Conservation (phyloP, 164 flowering plant genomes). For the Kingdonia uniflora region DNA sequence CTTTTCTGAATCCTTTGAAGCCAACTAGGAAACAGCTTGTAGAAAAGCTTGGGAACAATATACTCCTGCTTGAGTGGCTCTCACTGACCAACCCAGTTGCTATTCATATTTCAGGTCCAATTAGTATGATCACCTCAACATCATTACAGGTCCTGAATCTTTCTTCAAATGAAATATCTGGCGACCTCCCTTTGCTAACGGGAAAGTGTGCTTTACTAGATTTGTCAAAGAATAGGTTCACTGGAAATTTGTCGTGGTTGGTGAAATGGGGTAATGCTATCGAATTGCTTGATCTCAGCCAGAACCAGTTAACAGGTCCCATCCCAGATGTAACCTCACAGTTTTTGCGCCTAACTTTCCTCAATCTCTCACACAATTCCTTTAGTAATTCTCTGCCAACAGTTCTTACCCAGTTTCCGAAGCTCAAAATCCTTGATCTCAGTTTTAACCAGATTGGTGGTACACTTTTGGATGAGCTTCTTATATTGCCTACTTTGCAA, state of each 20-base stretch:
- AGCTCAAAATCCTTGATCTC: constrained; percentile 66
- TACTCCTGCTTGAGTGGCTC: constrained; percentile 4
- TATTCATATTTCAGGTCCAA: constrained; percentile 48
- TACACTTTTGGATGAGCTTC: constrained; percentile 36
- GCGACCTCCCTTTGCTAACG: constrained; percentile 74
- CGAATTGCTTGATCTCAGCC: constrained; percentile 85
- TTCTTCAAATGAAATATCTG: constrained; percentile 70
- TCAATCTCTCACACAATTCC: constrained; percentile 70
- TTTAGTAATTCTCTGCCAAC: constrained; percentile 48
- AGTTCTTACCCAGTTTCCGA: constrained; percentile 50
- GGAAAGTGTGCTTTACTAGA: constrained; percentile 73
- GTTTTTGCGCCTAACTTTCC: constrained; percentile 65
- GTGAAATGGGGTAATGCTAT: constrained; percentile 69
- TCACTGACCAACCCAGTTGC: not conserved
- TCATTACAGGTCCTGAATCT: constrained; percentile 60
- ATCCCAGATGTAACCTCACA: constrained; percentile 65
- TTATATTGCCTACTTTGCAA: constrained; percentile 52
- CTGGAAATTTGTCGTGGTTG: constrained; percentile 59
- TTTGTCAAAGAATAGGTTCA: constrained; percentile 60
- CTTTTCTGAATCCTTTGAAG: no score
- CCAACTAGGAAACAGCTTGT: no score
- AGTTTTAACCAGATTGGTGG: constrained; percentile 70
- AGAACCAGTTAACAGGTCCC: constrained; percentile 58
- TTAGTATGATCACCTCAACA: constrained; percentile 66
- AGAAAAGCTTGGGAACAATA: not conserved